Percentiles rank a stretch among this genome's conserved stretches.
phyloP scores from a whole-genome alignment of 2,329 filamentous ascomycete genomes.

The Alternaria atra region DNA sequence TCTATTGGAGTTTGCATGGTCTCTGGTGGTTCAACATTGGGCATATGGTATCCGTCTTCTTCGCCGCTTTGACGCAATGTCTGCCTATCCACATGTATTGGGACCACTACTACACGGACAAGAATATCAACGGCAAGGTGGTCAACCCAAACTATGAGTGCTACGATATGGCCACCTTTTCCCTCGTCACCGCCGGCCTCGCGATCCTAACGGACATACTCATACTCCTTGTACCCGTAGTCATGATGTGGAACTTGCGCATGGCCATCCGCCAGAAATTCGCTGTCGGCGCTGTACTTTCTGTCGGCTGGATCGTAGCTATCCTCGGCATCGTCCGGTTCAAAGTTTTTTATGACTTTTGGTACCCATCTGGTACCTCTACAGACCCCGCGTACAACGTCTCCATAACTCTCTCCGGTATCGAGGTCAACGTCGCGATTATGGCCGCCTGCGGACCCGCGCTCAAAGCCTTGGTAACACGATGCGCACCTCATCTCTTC shows the following conservation, averaged over 20 bases:
- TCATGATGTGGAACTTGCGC: not conserved
- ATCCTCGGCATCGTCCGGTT: not conserved
- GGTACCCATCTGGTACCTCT: not conserved
- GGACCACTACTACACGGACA: not conserved
- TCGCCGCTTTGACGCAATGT: not conserved
- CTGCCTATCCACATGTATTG: not conserved
- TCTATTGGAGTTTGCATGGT: not conserved
- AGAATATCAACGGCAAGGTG: not conserved
- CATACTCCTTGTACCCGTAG: not conserved
- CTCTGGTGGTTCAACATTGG: not conserved
- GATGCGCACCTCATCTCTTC: not conserved
- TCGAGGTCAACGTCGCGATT: not conserved
- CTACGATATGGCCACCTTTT: not conserved
- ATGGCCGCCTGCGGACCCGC: not conserved
- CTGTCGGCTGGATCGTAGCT: not conserved
- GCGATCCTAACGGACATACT: not conserved
- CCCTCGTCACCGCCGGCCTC: not conserved
- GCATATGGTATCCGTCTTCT: not conserved
- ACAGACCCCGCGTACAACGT: not conserved
- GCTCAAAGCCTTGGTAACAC: not conserved
- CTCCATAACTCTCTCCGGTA: not conserved
- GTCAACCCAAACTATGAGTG: not conserved
- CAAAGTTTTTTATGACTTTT: not conserved
- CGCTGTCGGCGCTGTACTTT: not conserved
- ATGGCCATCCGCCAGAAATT: not conserved